These are phyloP conservation scores for Stemphylium vesicarium DNA, from an alignment of 2,329 filamentous ascomycete species.

Conservation along the genomic window DNA sequence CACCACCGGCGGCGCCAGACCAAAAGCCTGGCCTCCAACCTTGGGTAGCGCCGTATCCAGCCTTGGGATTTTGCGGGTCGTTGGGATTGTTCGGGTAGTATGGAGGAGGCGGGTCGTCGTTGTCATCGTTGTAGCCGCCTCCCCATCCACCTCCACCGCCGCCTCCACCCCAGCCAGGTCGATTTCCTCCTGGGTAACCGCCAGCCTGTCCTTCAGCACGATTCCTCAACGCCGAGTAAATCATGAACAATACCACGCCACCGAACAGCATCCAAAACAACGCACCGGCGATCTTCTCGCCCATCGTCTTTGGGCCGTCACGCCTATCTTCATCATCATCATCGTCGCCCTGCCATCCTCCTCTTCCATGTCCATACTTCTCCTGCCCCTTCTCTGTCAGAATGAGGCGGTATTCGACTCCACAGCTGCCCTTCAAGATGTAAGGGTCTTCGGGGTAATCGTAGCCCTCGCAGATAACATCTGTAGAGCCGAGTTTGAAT, in stretches of 20 bases:
- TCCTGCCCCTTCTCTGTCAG: constrained; percentile 78
- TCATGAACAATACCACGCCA: constrained; percentile 65
- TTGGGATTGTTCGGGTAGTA: constrained; percentile 48
- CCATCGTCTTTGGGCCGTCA: constrained; percentile 45
- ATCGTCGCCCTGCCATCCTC: constrained; percentile 46
- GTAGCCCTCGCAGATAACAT: constrained; percentile 94
- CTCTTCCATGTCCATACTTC: constrained; percentile 66
- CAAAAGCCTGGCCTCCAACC: constrained; percentile 78
- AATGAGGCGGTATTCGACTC: constrained; percentile 83
- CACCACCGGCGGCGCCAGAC: constrained; percentile 71
- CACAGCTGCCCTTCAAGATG: constrained; percentile 90
- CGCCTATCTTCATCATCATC: constrained; percentile 42
- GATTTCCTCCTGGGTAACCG: constrained; percentile 30
- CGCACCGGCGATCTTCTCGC: constrained; percentile 41
- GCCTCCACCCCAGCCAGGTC: constrained; percentile 48
- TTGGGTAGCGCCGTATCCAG: constrained; percentile 39
- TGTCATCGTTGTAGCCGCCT: constrained; percentile 37
- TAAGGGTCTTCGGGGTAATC: constrained; percentile 76
- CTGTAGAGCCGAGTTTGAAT: constrained; percentile 80
- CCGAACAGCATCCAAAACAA: constrained; percentile 70
- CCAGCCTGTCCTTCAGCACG: constrained; percentile 35
- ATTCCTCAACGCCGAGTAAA: constrained; percentile 60
- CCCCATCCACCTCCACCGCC: constrained; percentile 53
- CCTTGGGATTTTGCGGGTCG: constrained; percentile 25
- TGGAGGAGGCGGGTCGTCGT: constrained; percentile 59